A percentile compares a stretch with the other conserved stretches of the same genome.
Conservation (phyloP, 306 rosid genomes). For the Gastrolobium villosum region DNA sequence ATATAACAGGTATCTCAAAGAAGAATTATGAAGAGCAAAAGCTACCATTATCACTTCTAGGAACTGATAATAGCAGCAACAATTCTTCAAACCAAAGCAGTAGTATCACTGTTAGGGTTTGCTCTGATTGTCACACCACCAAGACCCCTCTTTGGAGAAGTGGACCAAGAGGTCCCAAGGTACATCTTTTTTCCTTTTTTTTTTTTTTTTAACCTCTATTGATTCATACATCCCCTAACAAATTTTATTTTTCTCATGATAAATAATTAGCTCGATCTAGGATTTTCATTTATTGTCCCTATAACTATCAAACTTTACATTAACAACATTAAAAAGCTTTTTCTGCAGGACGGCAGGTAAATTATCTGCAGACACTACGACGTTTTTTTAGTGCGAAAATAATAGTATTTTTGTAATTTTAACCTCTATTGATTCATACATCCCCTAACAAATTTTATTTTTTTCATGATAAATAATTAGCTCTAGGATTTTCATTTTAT, state of each 20-base stretch:
- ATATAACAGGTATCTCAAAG: constrained; percentile 25
- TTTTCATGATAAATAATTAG: background rate
- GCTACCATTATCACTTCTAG: constrained; percentile 28
- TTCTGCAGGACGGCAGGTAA: too few relatives aligned
- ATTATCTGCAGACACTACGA: too few relatives aligned
- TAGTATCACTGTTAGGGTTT: constrained; percentile 66
- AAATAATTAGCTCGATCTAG: background rate
- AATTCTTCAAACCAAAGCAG: constrained; percentile 43
- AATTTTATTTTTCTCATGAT: background rate
- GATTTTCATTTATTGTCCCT: too few relatives aligned
- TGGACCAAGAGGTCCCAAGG: constrained; percentile 98
- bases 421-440: background rate
- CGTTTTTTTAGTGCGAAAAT: too few relatives aligned
- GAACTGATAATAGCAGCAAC: constrained; percentile 41
- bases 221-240: background rate
- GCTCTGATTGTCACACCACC: constrained; percentile 86
- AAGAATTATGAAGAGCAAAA: constrained; percentile 59
- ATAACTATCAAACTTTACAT: background rate
- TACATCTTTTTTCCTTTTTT: constrained; percentile 21
- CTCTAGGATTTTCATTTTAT: background rate
- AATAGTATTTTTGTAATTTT: too few relatives aligned
- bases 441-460: background rate
- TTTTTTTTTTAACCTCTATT: background rate
- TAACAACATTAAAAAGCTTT: background rate
- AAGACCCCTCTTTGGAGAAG: constrained; percentile 98